Evolutionary conservation across 306 rosid genomes (phyloP).

Genomic region (Trifolium repens): DNA sequence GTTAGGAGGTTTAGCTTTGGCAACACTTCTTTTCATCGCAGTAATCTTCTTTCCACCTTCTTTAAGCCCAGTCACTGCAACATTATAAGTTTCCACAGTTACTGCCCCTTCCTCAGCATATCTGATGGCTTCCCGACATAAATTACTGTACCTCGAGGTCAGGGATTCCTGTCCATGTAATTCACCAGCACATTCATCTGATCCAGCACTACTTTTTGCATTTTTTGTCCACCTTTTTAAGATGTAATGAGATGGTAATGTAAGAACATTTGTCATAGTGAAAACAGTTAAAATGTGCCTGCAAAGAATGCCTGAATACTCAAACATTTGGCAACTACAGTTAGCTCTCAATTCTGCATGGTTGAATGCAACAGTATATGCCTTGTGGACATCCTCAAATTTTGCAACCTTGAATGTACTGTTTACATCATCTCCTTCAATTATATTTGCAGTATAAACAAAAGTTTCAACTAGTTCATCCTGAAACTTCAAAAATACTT

Average conservation of each 20-base stretch:
- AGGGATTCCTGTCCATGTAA: slow-evolving; percentile 71
- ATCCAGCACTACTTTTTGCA: slow-evolving; percentile 64
- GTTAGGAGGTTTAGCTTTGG: slow-evolving; percentile 72
- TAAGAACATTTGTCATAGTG: slow-evolving; percentile 85
- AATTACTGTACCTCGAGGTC: slow-evolving; percentile 64
- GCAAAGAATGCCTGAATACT: slow-evolving; percentile 85
- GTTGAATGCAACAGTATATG: slow-evolving; percentile 74
- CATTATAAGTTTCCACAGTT: slow-evolving; percentile 73
- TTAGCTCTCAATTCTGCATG: slow-evolving; percentile 77
- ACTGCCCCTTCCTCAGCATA: slow-evolving; percentile 92
- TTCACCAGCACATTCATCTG: slow-evolving; percentile 65
- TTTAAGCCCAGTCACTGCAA: slow-evolving; percentile 71
- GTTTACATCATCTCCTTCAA: slow-evolving; percentile 79
- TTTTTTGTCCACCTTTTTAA: slow-evolving; percentile 54
- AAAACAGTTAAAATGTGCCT: slow-evolving; percentile 89
- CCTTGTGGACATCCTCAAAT: slow-evolving; percentile 82
- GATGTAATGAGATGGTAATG: slow-evolving; percentile 82
- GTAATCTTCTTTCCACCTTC: slow-evolving; percentile 81
- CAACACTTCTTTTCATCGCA: slow-evolving; percentile 63
- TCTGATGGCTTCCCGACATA: slow-evolving; percentile 81
- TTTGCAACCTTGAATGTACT: slow-evolving; percentile 93
- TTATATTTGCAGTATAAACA: slow-evolving; percentile 88
- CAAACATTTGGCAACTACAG: slow-evolving; percentile 65
- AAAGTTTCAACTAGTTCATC: slow-evolving; percentile 96
- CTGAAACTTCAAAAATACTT: slow-evolving; percentile 79